Base-by-base conservation (phyloP, 2,329 filamentous ascomycete genomes). In the Paraphoma chrysanthemicola region DNA sequence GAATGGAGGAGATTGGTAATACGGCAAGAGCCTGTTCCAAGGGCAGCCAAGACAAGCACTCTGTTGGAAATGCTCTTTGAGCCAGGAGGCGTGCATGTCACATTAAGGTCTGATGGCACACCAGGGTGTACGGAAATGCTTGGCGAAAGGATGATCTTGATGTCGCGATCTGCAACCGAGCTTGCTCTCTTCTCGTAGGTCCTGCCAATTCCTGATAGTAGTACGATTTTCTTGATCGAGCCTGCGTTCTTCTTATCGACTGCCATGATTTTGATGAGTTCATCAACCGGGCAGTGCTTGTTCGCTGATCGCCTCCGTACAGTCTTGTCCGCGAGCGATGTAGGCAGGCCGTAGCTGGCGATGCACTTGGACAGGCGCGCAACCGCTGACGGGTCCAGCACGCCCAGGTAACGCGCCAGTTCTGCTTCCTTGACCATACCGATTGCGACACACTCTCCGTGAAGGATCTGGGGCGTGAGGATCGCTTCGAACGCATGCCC, bases 201-300 rank as follows among this genome's bases (percentile, higher is more conserved):
- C 69, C 89, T 87, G 54, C 95, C 95, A 72, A 99, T 96, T 11
- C 90, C 90, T 0, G 93, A 93, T 10, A 99, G 83, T 7, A 99
- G 85, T 6, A 97, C 94, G 61, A 99, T 90, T 79, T 97, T 98
- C 83, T 99, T 99, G 78, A 94, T 93, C 56, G 86, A 86, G 1
- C 95, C 95, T 44, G 96, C 91, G 64, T 99, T 99, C 83, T 99
- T 99, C 85, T 99, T 99, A 79, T 99, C 95, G 8, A 99, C 90
- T 0, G 90, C 93, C 95, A 99, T 99, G 75, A 96, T 96, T 64
- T 90, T 85, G 54, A 99, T 84, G 49, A 99, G 79, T 36, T 90
- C 85, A 66, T 97, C 91, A 2, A 97, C 91, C 0, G 91, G 89
- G 74, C 95, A 99, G 63, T 87, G 84, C 78, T 96, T 97, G 51